phyloP scores from a whole-genome alignment of 2,329 filamentous ascomycete species.

The Penicillium sp. region DNA sequence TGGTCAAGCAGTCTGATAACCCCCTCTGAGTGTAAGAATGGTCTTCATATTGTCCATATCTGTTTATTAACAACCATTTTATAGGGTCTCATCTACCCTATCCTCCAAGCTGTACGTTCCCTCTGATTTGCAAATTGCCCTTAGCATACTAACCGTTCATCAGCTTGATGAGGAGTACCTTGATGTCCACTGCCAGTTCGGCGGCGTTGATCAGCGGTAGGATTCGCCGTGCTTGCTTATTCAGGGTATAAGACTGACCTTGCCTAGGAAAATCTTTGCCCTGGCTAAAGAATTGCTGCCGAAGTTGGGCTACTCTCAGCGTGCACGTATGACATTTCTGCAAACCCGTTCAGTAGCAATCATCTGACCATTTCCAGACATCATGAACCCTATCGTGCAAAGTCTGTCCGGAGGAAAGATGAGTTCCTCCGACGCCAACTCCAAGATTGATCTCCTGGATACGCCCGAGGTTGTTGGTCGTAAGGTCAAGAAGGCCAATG shows the following conservation, averaged over 20 bases:
- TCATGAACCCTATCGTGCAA: conserved; percentile 85
- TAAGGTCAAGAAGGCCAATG: conserved; percentile 82
- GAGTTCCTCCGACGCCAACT: conserved; percentile 45
- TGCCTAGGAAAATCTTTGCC: conserved; percentile 30
- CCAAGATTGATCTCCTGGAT: conserved; percentile 80
- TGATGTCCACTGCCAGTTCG: conserved; percentile 81
- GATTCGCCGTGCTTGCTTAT: neutral
- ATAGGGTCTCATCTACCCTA: conserved; percentile 49
- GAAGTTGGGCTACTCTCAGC: conserved; percentile 66
- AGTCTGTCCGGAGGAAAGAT: conserved; percentile 82
- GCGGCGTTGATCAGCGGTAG: conserved; percentile 49
- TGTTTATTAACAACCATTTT: neutral
- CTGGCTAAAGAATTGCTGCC: conserved; percentile 78
- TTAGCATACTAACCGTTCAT: neutral
- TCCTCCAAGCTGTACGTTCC: conserved; percentile 68
- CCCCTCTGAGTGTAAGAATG: conserved; percentile 63
- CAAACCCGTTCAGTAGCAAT: neutral
- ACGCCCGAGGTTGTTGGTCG: conserved; percentile 65
- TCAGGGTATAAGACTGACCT: conserved; percentile 1
- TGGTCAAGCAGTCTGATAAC: conserved; percentile 86
- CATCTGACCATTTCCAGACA: conserved; percentile 31
- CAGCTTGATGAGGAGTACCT: conserved; percentile 79
- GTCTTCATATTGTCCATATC: conserved; percentile 81
- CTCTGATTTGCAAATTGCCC: neutral
- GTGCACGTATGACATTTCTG: neutral